Evolutionary conservation across 2,329 filamentous ascomycete species (phyloP).

Genomic region (Septoria linicola): DNA sequence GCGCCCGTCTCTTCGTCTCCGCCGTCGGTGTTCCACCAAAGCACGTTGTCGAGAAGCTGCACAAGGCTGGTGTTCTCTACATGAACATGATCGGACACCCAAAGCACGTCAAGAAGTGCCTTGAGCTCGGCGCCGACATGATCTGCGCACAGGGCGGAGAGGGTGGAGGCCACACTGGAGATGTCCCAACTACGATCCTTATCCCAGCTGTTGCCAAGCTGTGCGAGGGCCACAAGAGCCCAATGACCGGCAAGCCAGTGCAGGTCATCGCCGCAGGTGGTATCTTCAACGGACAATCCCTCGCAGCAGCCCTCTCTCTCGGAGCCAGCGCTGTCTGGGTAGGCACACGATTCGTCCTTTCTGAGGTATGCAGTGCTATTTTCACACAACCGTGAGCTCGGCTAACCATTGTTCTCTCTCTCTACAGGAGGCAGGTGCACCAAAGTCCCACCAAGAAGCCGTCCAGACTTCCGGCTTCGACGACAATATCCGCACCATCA

Average conservation of each 20-base stretch:
- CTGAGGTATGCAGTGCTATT: slow-evolving; percentile 50
- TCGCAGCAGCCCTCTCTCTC: slow-evolving; percentile 88
- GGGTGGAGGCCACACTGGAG: slow-evolving; percentile 76
- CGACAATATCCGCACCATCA: slow-evolving; percentile 94
- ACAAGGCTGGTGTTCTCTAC: slow-evolving; percentile 83
- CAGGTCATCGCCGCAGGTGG: slow-evolving; percentile 92
- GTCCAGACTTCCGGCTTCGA: slow-evolving; percentile 89
- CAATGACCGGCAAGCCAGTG: slow-evolving; percentile 81
- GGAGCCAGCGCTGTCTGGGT: slow-evolving; percentile 94
- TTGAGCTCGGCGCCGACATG: slow-evolving; percentile 87
- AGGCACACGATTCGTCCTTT: slow-evolving; percentile 91
- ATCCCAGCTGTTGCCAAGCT: slow-evolving; percentile 89
- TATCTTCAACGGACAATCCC: slow-evolving; percentile 85
- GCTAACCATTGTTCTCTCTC: slow-evolving; percentile 11
- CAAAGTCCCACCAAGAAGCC: slow-evolving; percentile 90
- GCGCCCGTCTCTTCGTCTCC: slow-evolving; percentile 90
- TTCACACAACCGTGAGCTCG: not conserved
- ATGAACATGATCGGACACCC: slow-evolving; percentile 99
- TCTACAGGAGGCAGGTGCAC: slow-evolving; percentile 76
- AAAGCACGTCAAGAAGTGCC: slow-evolving; percentile 96
- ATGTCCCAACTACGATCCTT: slow-evolving; percentile 86
- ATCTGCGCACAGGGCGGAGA: slow-evolving; percentile 99
- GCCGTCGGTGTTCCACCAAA: slow-evolving; percentile 92
- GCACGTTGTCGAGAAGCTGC: slow-evolving; percentile 82
- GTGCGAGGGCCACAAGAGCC: slow-evolving; percentile 76